Base-by-base conservation (phyloP, 805 yeast species). In the Candida chilensis region DNA sequence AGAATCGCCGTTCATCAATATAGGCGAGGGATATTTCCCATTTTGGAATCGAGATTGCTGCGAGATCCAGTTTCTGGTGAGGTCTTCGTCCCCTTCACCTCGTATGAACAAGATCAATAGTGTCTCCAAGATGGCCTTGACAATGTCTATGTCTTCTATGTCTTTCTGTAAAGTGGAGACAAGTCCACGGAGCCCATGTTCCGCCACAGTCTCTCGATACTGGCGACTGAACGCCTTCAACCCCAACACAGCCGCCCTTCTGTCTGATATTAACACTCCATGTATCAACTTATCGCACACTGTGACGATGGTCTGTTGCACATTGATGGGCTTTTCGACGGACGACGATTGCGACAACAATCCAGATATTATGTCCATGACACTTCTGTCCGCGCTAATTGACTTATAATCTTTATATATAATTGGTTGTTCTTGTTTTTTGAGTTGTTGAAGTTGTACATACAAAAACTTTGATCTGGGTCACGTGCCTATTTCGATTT, bases 211-310 rank as follows among this genome's bases (percentile, higher is more conserved):
- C 52, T 92, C 99, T 37, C 98, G 62, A 50, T 80, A 86, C 42
- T 86, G 85, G 33, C 96, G 67, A 36, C 94, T 75, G 50, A 86
- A 87, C 25, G 94, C 83, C 48, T 90, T 88, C 38, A 92, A 61
- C 0, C 94, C 90, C 21, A 90, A 64, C 4, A 90, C 83, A 0
- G 97, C 97, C 2, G 96, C 90, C 32, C 95, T 62, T 37, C 96
- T 66, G 54, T 92, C 98, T 17, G 82, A 75, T 3, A 92, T 66
- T 37, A 83, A 54, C 0, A 81, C 79, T 3, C 96, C 78, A 55
- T 92, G 86, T 27, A 77, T 73, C 32, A 90, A 69, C 25, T 97
- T 64, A 48, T 94, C 95, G 41, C 95, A 84, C 27, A 92, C 63
- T 4, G 92, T 85, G 5, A 90, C 75, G 36, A 92, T 90, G 10